Percentiles rank a stretch among this genome's conserved stretches.
phyloP scores from a whole-genome alignment of 1,284 basidiomycete genomes.

The Ustilago bromivora region DNA sequence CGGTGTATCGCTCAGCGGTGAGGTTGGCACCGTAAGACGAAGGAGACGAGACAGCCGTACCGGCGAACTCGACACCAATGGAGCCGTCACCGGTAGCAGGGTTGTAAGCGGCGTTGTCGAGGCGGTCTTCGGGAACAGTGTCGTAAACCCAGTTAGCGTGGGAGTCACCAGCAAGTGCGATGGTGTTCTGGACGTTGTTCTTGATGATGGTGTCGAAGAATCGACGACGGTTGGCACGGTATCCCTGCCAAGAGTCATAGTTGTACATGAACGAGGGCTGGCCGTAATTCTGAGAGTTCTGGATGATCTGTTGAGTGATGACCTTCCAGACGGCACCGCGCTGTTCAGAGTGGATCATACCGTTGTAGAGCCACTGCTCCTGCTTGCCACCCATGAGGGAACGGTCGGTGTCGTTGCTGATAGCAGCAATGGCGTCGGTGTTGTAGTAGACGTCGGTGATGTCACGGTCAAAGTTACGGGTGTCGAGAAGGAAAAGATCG shows the following conservation, averaged over 20 bases:
- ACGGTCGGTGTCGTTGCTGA: slow-evolving; percentile 55
- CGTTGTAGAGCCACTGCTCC: slow-evolving; percentile 76
- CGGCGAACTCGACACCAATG: slow-evolving; percentile 77
- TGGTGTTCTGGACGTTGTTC: slow-evolving; percentile 73
- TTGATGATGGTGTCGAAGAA: slow-evolving; percentile 74
- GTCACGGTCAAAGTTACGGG: slow-evolving; percentile 77
- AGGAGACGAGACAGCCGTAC: slow-evolving; percentile 76
- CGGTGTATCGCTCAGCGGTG: slow-evolving; percentile 72
- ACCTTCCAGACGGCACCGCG: slow-evolving; percentile 75
- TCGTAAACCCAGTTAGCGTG: slow-evolving; percentile 73
- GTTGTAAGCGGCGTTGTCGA: slow-evolving; percentile 72
- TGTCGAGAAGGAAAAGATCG: slow-evolving; percentile 73
- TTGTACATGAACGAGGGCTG: slow-evolving; percentile 72
- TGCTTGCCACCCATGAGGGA: slow-evolving; percentile 75
- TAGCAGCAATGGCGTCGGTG: slow-evolving; percentile 67
- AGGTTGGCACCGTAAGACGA: slow-evolving; percentile 73
- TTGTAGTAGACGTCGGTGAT: slow-evolving; percentile 78
- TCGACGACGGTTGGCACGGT: slow-evolving; percentile 75
- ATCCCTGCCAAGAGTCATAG: slow-evolving; percentile 78
- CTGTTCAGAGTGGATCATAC: slow-evolving; percentile 72
- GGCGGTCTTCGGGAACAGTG: slow-evolving; percentile 44
- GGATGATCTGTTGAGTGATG: slow-evolving; percentile 72
- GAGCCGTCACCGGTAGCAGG: slow-evolving; percentile 74
- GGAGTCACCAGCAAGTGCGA: slow-evolving; percentile 75
- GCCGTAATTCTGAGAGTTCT: slow-evolving; percentile 45